phyloP scores from a whole-genome alignment of 257 asterid species.

The Jacaranda mimosifolia region DNA sequence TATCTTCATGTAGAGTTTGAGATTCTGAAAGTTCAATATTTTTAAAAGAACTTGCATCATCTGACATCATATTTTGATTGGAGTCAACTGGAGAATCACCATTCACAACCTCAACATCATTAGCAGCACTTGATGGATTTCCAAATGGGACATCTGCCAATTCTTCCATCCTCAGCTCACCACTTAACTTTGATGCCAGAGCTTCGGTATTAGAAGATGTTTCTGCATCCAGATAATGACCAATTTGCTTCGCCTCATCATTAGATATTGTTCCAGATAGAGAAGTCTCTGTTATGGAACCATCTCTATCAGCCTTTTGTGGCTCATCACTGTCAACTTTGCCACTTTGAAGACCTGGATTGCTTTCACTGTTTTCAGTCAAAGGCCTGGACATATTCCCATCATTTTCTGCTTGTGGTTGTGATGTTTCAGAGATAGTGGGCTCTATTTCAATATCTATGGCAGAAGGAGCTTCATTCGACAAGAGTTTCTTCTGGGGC shows the following conservation, averaged over 20 bases:
- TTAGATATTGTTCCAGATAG: constrained; percentile 51
- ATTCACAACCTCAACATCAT: constrained; percentile 48
- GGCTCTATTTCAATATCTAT: constrained; percentile 52
- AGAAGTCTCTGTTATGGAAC: constrained; percentile 54
- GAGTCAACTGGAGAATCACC: constrained; percentile 55
- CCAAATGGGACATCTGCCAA: constrained; percentile 51
- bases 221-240: constrained; percentile 50
- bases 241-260: constrained; percentile 53
- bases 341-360: constrained; percentile 42
- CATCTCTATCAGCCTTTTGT: constrained; percentile 53
- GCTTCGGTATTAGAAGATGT: constrained; percentile 52
- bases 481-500: constrained; percentile 63
- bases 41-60: constrained; percentile 48
- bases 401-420: constrained; percentile 55
- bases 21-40: constrained; percentile 51
- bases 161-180: constrained; percentile 46
- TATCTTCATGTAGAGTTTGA: constrained; percentile 51
- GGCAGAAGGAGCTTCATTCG: constrained; percentile 58
- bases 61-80: constrained; percentile 52
- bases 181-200: constrained; percentile 46
- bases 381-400: constrained; percentile 41
- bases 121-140: constrained; percentile 42
- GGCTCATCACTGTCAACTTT: constrained; percentile 53
- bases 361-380: constrained; percentile 50
- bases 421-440: constrained; percentile 50